A percentile compares a stretch with the other conserved stretches of the same genome.
phyloP scores from a whole-genome alignment of 805 yeast species.

The Suhomyces kilbournensis region DNA sequence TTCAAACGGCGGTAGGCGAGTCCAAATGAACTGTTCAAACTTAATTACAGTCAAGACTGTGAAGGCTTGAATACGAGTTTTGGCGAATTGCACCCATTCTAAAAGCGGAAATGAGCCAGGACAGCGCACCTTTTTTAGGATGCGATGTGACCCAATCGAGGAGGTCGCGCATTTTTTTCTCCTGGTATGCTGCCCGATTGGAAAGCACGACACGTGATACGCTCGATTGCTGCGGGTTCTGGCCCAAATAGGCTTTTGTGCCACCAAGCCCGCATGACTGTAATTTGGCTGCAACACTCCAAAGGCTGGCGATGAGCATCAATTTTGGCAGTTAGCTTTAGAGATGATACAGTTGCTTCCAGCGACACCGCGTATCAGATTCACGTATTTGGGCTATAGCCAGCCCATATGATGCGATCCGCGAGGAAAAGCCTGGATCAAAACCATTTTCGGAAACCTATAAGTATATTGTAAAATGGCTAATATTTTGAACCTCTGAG shows the following conservation, averaged over 20 bases:
- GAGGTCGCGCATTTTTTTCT: neutral
- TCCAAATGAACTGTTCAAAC: neutral
- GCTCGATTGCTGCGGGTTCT: neutral
- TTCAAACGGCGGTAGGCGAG: neutral
- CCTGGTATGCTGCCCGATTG: neutral
- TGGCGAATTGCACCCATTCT: conserved; percentile 1
- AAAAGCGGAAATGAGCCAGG: neutral
- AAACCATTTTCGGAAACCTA: neutral
- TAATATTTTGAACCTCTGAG: neutral
- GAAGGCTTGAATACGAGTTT: neutral
- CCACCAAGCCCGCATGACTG: neutral
- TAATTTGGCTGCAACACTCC: neutral
- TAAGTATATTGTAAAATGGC: neutral
- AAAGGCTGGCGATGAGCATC: neutral
- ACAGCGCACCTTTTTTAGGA: neutral
- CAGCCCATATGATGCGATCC: neutral
- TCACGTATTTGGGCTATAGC: neutral
- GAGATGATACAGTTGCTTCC: neutral
- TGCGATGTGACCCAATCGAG: neutral
- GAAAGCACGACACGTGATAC: neutral
- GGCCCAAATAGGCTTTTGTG: conserved; percentile 3
- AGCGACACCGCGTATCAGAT: neutral
- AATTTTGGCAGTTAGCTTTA: neutral
- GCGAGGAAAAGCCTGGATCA: neutral
- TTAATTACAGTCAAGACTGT: neutral